A percentile compares a stretch with the other conserved stretches of the same genome.
Evolutionary conservation across 2,329 filamentous ascomycete genomes (phyloP).

Genomic region (Claviceps sp.): DNA sequence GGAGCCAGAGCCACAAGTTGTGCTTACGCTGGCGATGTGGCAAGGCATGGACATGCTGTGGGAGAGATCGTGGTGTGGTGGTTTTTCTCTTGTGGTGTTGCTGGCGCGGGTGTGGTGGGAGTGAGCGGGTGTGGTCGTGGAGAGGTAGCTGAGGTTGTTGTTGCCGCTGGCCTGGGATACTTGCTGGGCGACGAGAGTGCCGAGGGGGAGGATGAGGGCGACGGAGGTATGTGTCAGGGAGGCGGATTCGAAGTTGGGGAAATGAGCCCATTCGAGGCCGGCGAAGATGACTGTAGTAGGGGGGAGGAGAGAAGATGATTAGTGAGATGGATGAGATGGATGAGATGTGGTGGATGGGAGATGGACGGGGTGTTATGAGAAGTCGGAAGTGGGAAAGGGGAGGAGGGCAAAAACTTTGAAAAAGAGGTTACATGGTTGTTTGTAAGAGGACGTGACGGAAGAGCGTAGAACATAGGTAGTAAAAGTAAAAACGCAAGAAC

Average conservation of each 20-base stretch:
- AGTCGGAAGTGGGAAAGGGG: too few relatives aligned
- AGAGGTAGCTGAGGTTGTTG: constrained; percentile 7
- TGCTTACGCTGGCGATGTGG: constrained; percentile 1
- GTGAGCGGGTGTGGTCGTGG: background rate
- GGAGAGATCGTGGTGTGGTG: constrained; percentile 2
- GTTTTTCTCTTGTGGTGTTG: background rate
- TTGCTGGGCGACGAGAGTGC: constrained; percentile 37
- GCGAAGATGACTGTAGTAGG: constrained; percentile 32
- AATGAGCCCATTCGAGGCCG: constrained; percentile 29
- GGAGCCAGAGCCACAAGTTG: constrained; percentile 6
- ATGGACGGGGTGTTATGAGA: too few relatives aligned
- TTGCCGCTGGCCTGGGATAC: constrained; percentile 16
- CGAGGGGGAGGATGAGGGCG: constrained; percentile 37
- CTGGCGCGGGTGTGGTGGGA: background rate
- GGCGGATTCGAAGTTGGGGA: constrained; percentile 32
- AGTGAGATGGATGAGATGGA: background rate
- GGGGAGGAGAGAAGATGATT: background rate
- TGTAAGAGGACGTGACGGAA: too few relatives aligned
- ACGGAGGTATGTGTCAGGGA: constrained; percentile 37
- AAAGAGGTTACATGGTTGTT: too few relatives aligned
- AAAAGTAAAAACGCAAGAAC: too few relatives aligned
- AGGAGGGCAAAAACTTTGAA: too few relatives aligned
- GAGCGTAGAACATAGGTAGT: too few relatives aligned
- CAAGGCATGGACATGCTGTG: background rate
- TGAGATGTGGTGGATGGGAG: background rate